Conservation (phyloP, 78 protist genomes). For the Capsaspora owczarzaki region DNA sequence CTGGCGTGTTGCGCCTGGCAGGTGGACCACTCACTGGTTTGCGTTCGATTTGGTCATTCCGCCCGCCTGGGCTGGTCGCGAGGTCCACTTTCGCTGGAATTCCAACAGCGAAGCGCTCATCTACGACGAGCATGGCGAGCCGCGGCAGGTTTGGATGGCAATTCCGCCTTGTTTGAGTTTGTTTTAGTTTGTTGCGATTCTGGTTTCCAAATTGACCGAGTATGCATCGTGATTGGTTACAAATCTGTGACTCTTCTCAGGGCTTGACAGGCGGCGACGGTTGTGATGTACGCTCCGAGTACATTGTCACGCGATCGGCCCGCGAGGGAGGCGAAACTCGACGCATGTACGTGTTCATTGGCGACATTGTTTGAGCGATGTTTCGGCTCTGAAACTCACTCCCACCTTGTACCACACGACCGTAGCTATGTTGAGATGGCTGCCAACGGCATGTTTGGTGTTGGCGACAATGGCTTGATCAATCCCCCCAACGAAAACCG, state of each 20-base stretch:
- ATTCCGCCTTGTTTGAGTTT: no score
- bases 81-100: slow-evolving; percentile 41
- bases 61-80: slow-evolving; percentile 20
- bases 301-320: slow-evolving; percentile 4
- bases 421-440: slow-evolving; percentile 36
- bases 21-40: slow-evolving; percentile 2
- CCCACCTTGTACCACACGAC: neutral
- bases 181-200: neutral
- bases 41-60: slow-evolving; percentile 30
- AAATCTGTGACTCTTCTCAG: slow-evolving; percentile 26
- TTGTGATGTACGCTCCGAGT: slow-evolving; percentile 34
- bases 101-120: slow-evolving; percentile 40
- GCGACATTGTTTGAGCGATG: neutral
- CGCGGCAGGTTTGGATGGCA: no score
- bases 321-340: neutral
- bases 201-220: neutral
- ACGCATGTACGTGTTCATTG: neutral
- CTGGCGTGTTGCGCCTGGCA: no score
- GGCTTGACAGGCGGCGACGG: slow-evolving; percentile 58
- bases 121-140: slow-evolving; percentile 5
- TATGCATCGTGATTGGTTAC: neutral
- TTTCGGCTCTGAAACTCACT: neutral
- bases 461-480: slow-evolving; percentile 20
- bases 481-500: neutral
- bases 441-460: slow-evolving; percentile 66